phyloP scores from a whole-genome alignment of 306 rosid genomes.

The Malus sylvestris region DNA sequence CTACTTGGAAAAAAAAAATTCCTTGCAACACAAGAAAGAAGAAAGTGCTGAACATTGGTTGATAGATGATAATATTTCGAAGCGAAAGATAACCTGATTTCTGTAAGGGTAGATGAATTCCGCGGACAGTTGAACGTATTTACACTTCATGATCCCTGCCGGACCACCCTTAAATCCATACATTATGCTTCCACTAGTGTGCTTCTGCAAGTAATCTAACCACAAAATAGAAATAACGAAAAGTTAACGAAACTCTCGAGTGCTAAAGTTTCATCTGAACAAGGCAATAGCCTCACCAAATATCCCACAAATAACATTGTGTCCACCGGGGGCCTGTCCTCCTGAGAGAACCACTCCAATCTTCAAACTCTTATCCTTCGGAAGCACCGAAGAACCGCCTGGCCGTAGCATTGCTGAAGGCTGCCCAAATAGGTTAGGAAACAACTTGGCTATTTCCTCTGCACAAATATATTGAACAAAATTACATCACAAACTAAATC shows the following conservation, averaged over 20 bases:
- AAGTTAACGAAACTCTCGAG: background rate
- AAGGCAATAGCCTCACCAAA: slow-evolving; percentile 36
- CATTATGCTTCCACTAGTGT: slow-evolving; percentile 57
- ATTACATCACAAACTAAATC: background rate
- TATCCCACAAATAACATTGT: slow-evolving; percentile 79
- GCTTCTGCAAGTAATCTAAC: slow-evolving; percentile 68
- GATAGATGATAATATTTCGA: background rate
- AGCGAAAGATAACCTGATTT: slow-evolving; percentile 50
- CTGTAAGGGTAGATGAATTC: slow-evolving; percentile 74
- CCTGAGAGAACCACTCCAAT: slow-evolving; percentile 90
- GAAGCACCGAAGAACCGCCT: slow-evolving; percentile 15
- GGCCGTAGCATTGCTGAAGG: slow-evolving; percentile 57
- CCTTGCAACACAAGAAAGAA: background rate
- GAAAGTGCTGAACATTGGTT: background rate
- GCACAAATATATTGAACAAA: slow-evolving; percentile 5
- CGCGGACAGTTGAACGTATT: slow-evolving; percentile 52
- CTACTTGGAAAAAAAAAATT: background rate
- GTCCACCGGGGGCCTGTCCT: slow-evolving; percentile 96
- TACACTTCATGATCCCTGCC: slow-evolving; percentile 82
- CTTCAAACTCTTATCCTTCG: slow-evolving; percentile 41
- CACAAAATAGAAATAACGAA: background rate
- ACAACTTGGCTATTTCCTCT: slow-evolving; percentile 86
- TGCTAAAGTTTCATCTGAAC: background rate
- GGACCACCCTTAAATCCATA: slow-evolving; percentile 90
- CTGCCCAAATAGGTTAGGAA: slow-evolving; percentile 69